Conservation (phyloP, 2,329 filamentous ascomycete species). For the Talaromyces atroroseus region DNA sequence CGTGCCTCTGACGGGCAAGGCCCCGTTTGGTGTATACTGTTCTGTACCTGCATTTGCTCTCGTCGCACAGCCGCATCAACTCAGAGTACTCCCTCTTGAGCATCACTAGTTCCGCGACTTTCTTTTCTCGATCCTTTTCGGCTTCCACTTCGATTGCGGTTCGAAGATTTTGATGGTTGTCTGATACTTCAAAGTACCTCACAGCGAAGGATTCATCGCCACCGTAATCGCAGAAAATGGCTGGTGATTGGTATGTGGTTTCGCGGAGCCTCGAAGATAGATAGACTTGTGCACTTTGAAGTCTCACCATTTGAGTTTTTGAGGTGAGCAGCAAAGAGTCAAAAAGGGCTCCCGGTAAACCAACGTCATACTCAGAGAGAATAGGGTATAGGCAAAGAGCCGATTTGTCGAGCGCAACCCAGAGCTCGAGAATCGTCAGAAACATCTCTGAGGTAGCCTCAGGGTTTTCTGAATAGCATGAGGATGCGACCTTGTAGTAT, state of each 20-base stretch:
- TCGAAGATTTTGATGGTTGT: background rate
- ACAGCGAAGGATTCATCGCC: background rate
- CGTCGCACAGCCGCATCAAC: background rate
- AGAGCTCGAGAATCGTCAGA: constrained; percentile 53
- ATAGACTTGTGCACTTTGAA: background rate
- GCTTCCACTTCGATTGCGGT: background rate
- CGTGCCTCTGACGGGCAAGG: background rate
- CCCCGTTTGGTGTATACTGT: background rate
- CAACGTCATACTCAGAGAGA: constrained; percentile 44
- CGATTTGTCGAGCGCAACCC: constrained; percentile 52
- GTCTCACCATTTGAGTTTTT: background rate
- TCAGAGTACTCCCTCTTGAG: background rate
- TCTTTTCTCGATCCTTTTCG: background rate
- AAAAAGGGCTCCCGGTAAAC: constrained; percentile 30
- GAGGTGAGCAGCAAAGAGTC: background rate
- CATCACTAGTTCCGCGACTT: background rate
- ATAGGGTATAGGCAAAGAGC: constrained; percentile 37
- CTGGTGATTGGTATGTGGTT: background rate
- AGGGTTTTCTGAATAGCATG: constrained; percentile 38
- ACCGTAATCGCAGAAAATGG: background rate
- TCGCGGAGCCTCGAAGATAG: background rate
- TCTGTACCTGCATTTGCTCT: background rate
- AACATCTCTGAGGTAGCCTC: constrained; percentile 51
- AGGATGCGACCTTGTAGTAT: background rate
- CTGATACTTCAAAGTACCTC: background rate